These are phyloP conservation scores for Yamadazyma paraphyllophila DNA, from an alignment of 805 yeast genomes.

Conservation along the genomic window DNA sequence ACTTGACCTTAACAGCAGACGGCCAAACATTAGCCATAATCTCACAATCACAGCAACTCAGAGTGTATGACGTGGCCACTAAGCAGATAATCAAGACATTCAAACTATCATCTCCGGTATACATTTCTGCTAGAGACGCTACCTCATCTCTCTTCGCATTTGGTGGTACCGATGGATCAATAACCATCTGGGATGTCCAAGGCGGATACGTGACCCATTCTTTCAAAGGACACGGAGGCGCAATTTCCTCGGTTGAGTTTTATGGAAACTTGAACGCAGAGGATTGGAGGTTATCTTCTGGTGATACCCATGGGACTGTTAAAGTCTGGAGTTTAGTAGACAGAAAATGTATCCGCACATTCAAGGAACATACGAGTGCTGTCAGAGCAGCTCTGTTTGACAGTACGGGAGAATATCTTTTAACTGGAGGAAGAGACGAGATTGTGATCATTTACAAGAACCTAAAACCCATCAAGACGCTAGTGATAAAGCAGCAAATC, in stretches of 20 bases:
- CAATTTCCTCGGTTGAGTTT: slow-evolving; percentile 71
- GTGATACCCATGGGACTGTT: slow-evolving; percentile 57
- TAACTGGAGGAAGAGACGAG: slow-evolving; percentile 90
- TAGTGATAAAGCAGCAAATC: slow-evolving; percentile 71
- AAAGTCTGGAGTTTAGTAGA: slow-evolving; percentile 67
- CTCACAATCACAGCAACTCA: slow-evolving; percentile 80
- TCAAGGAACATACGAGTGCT: slow-evolving; percentile 77
- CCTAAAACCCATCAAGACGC: slow-evolving; percentile 58
- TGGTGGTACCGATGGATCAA: slow-evolving; percentile 93
- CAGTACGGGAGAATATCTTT: slow-evolving; percentile 49
- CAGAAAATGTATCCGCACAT: slow-evolving; percentile 61
- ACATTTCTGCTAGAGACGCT: slow-evolving; percentile 70
- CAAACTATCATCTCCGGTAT: slow-evolving; percentile 76
- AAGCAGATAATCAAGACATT: slow-evolving; percentile 45
- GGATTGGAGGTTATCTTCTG: slow-evolving; percentile 77
- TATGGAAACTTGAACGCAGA: slow-evolving; percentile 66
- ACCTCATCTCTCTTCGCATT: slow-evolving; percentile 86
- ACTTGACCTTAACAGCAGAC: slow-evolving; percentile 73
- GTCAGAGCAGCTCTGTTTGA: slow-evolving; percentile 80
- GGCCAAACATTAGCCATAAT: slow-evolving; percentile 66
- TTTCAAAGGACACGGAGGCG: slow-evolving; percentile 89
- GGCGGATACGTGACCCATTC: slow-evolving; percentile 88
- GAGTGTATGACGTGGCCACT: slow-evolving; percentile 53
- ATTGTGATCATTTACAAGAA: slow-evolving; percentile 59
- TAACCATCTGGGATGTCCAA: slow-evolving; percentile 88